phyloP scores from a whole-genome alignment of 2,329 filamentous ascomycete genomes.

The Fusarium bulbicola region DNA sequence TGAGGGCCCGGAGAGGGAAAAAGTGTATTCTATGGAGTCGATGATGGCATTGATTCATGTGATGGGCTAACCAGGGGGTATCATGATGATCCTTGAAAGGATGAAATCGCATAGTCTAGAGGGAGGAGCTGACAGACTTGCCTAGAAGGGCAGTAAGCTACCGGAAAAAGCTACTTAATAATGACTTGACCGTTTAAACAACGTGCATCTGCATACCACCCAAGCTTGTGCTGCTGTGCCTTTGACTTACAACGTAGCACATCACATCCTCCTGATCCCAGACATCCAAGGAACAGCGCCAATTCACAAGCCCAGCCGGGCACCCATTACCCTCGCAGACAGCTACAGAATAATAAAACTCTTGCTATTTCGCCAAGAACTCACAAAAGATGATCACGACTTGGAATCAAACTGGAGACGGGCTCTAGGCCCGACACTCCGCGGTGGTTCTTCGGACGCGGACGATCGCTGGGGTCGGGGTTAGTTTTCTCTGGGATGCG shows the following conservation, averaged over 20 bases:
- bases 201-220: conserved; percentile 19
- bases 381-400: not conserved
- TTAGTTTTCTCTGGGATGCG: conserved; percentile 14
- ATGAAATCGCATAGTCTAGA: not conserved
- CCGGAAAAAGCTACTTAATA: conserved; percentile 1
- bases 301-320: not conserved
- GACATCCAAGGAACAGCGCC: not conserved
- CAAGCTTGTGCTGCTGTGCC: not conserved
- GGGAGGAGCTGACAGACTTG: conserved; percentile 9
- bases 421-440: conserved; percentile 34
- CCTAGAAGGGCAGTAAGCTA: conserved; percentile 26
- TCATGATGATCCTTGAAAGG: not conserved
- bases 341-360: not conserved
- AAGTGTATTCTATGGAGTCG: conserved; percentile 9
- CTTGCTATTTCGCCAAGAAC: conserved; percentile 14
- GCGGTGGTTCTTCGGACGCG: conserved; percentile 30
- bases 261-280: not conserved
- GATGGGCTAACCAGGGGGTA: not conserved
- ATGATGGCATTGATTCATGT: conserved; percentile 1
- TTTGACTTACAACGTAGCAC: conserved; percentile 1
- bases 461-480: conserved; percentile 26
- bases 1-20: not conserved
- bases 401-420: conserved; percentile 12
- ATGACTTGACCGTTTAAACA: conserved; percentile 12
- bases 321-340: not conserved